Percentiles rank a stretch among this genome's conserved stretches.
Conservation (phyloP, 371 early-diverging fungal genomes). For the Batkoa obscura region DNA sequence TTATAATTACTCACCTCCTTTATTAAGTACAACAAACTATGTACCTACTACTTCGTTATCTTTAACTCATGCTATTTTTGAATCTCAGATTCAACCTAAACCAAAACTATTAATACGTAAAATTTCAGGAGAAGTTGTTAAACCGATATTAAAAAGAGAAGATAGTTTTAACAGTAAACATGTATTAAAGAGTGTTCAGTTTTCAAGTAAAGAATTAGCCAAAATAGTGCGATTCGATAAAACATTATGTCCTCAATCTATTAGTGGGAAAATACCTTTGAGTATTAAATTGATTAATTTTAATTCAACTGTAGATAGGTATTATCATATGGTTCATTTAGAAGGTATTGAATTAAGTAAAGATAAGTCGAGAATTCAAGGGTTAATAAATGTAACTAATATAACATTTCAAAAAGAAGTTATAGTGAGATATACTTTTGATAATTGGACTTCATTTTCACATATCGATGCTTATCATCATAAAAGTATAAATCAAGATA, state of each 20-base stretch:
- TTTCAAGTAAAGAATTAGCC: no score
- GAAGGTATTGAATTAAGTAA: not conserved
- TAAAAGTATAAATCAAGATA: not conserved
- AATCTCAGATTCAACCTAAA: not conserved
- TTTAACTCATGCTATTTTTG: not conserved
- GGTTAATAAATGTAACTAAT: slow-evolving; percentile 8
- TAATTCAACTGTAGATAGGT: not conserved
- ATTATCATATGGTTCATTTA: not conserved
- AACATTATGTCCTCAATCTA: slow-evolving; percentile 1
- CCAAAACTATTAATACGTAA: slow-evolving; percentile 4
- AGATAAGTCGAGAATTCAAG: not conserved
- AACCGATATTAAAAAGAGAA: slow-evolving; percentile 1
- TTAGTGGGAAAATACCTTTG: not conserved
- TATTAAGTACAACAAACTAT: not conserved
- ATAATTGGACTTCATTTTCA: slow-evolving; percentile 10
- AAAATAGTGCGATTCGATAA: no score
- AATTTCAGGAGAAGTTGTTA: slow-evolving; percentile 8
- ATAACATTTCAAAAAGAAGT: slow-evolving; percentile 12
- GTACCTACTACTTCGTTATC: not conserved
- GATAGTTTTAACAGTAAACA: no score
- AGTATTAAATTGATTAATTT: not conserved
- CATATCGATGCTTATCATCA: slow-evolving; percentile 1
- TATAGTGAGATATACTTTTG: slow-evolving; percentile 8
- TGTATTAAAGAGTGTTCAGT: no score
- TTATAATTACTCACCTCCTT: no score